A percentile compares a stretch with the other conserved stretches of the same genome.
These are phyloP conservation scores for Nemania sp. DNA, from an alignment of 2,329 filamentous ascomycete genomes.

Conservation along the genomic window DNA sequence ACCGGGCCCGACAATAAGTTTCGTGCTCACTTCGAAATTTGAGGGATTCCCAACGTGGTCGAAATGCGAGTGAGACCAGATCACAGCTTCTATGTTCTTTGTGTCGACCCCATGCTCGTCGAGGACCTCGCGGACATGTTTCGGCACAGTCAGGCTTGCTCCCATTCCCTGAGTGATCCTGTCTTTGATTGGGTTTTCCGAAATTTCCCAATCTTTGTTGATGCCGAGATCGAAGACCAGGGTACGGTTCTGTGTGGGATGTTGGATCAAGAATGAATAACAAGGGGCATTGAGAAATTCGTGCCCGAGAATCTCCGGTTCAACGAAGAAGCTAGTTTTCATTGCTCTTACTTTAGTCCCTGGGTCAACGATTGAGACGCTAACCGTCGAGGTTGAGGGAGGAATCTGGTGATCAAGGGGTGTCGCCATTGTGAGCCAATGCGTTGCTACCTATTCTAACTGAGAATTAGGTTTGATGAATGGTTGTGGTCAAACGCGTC, in stretches of 20 bases:
- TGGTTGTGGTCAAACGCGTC: neutral
- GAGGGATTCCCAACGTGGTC: constrained; percentile 33
- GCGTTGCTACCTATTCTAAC: no score
- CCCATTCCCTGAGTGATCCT: neutral
- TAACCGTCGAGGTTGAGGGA: constrained; percentile 36
- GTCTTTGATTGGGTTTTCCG: constrained; percentile 13
- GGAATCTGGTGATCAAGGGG: constrained; percentile 40
- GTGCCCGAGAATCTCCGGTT: constrained; percentile 37
- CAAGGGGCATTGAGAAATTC: constrained; percentile 33
- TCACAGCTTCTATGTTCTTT: constrained; percentile 28
- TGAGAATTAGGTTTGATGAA: no score
- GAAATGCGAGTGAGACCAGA: constrained; percentile 35
- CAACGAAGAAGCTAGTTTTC: constrained; percentile 29
- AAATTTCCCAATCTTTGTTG: constrained; percentile 27
- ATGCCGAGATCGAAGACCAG: constrained; percentile 34
- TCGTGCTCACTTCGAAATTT: constrained; percentile 27
- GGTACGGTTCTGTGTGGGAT: constrained; percentile 32
- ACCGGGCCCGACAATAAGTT: constrained; percentile 30
- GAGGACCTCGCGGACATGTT: constrained; percentile 29
- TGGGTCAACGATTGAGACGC: constrained; percentile 42
- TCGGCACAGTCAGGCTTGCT: constrained; percentile 3
- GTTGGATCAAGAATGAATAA: constrained; percentile 31
- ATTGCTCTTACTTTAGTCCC: constrained; percentile 32
- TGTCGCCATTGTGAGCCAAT: constrained; percentile 24
- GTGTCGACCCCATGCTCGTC: constrained; percentile 31